Base-by-base conservation (phyloP, 202 grass and related monocot species). In the Brachypodium distachyon region DNA sequence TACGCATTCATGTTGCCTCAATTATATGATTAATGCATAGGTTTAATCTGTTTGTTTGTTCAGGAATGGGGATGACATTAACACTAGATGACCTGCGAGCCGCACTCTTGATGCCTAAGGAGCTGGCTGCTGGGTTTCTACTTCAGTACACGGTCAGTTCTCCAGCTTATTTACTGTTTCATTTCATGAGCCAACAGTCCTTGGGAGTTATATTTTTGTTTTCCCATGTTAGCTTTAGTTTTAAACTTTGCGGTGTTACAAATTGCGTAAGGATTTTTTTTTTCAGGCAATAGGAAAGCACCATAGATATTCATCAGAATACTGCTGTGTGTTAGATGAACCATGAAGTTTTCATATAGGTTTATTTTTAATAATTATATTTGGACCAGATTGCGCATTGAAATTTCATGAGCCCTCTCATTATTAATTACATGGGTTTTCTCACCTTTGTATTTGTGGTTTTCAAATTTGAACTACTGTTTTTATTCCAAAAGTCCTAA, bases 1-100 rank as follows among this genome's bases (percentile, higher is more conserved):
- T 11, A 23, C 12, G 60, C 36, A 64, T 22, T 14, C 40, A n/a
- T 12, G 9, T 14, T 44, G 16, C 40, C 56, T 67, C 41, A 11
- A 48, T 19, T 58, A 39, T 43, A 12, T 65, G 17, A 38, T 56
- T 44, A 25, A 77, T 51, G 52, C 25, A 58, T 71, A 19, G 8
- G 42, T 70, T 21, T 42, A 42, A 55, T 79, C 50, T 52, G 25
- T 42, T 29, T 52, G 25, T 42, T 29, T 57, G 56, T 76, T 12
- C 66, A 97, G 93, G 93, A 69, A 97, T 97, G 93, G 93, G 93
- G 16, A 97, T 97, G 93, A 97, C 93, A 6, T 61, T 97, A 68
- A 97, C 94, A 8, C 67, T 97, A 12, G 80, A 85, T 26, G 94
- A 97, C 77, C 90, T 97, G 38, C 84, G 48, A 83, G 76, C 53